Conservation (phyloP, 1,139 yeast genomes). For the Taiozyma sp. region DNA sequence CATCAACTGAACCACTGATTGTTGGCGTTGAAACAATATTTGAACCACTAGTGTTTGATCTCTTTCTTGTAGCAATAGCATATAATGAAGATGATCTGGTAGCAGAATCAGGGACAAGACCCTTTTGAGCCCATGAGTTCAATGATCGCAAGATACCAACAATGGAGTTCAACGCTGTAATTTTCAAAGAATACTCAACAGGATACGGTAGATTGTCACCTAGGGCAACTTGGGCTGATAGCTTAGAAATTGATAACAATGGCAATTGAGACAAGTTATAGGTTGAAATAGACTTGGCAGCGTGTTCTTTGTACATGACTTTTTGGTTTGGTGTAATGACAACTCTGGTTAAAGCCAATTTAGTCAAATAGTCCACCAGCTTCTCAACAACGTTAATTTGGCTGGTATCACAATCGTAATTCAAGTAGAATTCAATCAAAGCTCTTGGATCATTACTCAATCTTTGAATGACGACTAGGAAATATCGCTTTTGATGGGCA, state of each 20-base stretch:
- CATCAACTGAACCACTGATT: conserved; percentile 27
- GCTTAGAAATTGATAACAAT: conserved; percentile 65
- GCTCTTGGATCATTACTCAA: conserved; percentile 87
- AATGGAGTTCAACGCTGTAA: conserved; percentile 74
- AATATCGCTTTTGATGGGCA: conserved; percentile 85
- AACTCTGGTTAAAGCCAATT: conserved; percentile 64
- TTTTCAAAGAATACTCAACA: conserved; percentile 77
- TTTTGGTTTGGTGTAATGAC: conserved; percentile 71
- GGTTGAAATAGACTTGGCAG: conserved; percentile 60
- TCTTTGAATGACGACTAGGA: conserved; percentile 72
- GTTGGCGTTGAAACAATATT: conserved; percentile 20
- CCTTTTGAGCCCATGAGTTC: conserved; percentile 85
- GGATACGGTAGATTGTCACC: conserved; percentile 49
- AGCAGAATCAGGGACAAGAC: conserved; percentile 30
- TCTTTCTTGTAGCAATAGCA: conserved; percentile 27
- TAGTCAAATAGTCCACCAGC: conserved; percentile 72
- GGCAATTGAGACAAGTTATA: conserved; percentile 74
- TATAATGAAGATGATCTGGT: conserved; percentile 20
- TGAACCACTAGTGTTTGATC: conserved; percentile 41
- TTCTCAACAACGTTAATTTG: conserved; percentile 86
- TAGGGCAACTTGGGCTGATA: conserved; percentile 57
- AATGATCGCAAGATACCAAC: conserved; percentile 82
- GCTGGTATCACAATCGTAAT: conserved; percentile 88
- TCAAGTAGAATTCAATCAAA: conserved; percentile 85
- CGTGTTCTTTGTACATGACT: conserved; percentile 58